A percentile compares a stretch with the other conserved stretches of the same genome.
Conservation (phyloP, 2,329 filamentous ascomycete genomes). For the Calonectria pteridis region DNA sequence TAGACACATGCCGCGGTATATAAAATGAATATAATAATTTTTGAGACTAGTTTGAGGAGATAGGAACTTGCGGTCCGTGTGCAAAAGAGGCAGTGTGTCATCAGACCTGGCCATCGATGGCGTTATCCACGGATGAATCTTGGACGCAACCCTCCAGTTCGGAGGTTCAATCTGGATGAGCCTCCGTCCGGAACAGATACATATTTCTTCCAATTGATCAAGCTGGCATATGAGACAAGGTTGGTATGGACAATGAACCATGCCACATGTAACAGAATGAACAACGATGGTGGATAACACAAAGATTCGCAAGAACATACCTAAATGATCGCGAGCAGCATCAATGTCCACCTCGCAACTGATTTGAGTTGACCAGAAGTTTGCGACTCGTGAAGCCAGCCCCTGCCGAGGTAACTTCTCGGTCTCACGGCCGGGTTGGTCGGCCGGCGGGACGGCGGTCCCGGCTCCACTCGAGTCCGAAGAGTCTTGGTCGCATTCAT, state of each 20-base stretch:
- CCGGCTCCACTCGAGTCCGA: conserved; percentile 36
- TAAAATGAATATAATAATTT: too few relatives aligned
- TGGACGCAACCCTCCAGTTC: conserved; percentile 2
- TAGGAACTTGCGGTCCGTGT: background rate
- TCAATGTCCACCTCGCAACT: conserved; percentile 44
- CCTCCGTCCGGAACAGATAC: background rate
- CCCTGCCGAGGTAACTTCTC: conserved; percentile 15
- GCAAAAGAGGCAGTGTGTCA: background rate
- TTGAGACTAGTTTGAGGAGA: background rate
- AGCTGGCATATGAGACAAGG: background rate
- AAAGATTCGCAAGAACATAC: conserved; percentile 29
- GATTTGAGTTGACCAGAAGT: conserved; percentile 37
- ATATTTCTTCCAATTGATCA: background rate
- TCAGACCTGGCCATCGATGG: background rate
- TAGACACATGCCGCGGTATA: background rate
- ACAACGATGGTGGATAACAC: background rate
- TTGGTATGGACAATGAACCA: background rate
- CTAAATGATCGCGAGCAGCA: conserved; percentile 42
- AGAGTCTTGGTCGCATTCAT: background rate
- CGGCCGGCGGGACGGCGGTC: conserved; percentile 40
- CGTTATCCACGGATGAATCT: background rate
- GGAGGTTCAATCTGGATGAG: background rate
- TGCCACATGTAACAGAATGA: background rate
- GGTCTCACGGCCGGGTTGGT: conserved; percentile 17
- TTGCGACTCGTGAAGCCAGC: conserved; percentile 19